Evolutionary conservation across 1,139 yeast genomes (phyloP).

Genomic region (Magnusiomyces sp.): DNA sequence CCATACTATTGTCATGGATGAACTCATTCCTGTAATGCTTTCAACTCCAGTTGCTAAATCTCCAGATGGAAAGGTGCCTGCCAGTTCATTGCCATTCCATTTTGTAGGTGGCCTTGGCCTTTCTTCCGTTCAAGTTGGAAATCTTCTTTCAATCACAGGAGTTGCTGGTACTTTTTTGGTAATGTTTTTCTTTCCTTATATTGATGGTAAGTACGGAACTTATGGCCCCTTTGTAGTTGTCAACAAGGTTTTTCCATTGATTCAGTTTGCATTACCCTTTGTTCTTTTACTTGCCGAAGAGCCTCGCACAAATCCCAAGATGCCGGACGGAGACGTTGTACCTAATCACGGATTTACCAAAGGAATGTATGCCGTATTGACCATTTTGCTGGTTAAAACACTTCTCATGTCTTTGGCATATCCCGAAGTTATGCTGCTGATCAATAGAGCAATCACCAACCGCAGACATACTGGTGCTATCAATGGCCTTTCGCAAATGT

Average conservation of each 20-base stretch:
- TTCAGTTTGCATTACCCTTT: constrained; percentile 44
- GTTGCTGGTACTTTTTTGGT: constrained; percentile 46
- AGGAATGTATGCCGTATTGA: constrained; percentile 3
- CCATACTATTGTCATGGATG: constrained; percentile 48
- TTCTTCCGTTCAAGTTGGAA: constrained; percentile 44
- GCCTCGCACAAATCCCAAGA: constrained; percentile 7
- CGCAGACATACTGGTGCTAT: constrained; percentile 28
- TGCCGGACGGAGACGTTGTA: neutral
- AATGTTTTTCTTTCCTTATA: constrained; percentile 44
- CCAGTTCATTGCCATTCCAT: constrained; percentile 40
- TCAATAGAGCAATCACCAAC: constrained; percentile 28
- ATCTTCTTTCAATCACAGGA: constrained; percentile 48
- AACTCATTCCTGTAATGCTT: constrained; percentile 51
- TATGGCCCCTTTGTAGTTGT: constrained; percentile 39
- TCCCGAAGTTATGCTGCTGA: constrained; percentile 26
- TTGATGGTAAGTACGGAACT: constrained; percentile 45
- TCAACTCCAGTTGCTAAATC: constrained; percentile 38
- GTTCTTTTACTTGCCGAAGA: constrained; percentile 37
- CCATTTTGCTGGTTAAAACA: constrained; percentile 17
- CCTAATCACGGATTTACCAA: neutral
- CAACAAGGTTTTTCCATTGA: constrained; percentile 39
- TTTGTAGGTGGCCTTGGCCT: constrained; percentile 44
- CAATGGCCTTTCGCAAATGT: constrained; percentile 30
- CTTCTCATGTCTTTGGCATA: constrained; percentile 22
- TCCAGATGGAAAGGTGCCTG: constrained; percentile 10